Percentiles rank a stretch among this genome's conserved stretches.
Conservation (phyloP, 306 rosid genomes). For the Lathyrus aphaca region DNA sequence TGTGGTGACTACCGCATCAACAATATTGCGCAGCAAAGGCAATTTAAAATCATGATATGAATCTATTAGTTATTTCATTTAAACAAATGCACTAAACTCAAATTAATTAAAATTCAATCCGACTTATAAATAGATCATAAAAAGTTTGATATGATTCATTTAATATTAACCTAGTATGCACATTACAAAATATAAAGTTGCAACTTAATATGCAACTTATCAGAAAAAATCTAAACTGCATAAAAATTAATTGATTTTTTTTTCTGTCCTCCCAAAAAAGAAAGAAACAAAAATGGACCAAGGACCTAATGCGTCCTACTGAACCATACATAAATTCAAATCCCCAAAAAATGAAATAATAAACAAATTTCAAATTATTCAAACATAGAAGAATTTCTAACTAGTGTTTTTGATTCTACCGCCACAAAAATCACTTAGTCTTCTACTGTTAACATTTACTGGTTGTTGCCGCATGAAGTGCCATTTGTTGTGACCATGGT, state of each 20-base stretch:
- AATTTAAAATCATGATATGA: too few species aligned
- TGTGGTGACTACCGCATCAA: too few species aligned
- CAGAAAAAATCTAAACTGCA: neutral
- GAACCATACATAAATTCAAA: constrained; percentile 5
- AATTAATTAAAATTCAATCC: neutral
- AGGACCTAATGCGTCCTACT: neutral
- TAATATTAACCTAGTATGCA: neutral
- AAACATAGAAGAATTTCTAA: constrained; percentile 1
- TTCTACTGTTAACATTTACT: constrained; percentile 16
- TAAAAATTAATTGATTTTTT: constrained; percentile 29
- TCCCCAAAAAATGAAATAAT: constrained; percentile 30
- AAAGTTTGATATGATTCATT: neutral
- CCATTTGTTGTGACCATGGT: neutral
- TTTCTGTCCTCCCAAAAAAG: constrained; percentile 25
- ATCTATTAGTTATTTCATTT: too few species aligned
- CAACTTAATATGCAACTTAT: too few species aligned
- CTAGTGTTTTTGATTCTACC: neutral
- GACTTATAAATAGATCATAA: neutral
- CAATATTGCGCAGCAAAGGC: too few species aligned
- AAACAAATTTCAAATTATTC: neutral
- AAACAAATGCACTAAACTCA: too few species aligned
- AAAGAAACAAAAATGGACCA: constrained; percentile 30
- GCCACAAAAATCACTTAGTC: neutral
- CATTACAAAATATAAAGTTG: neutral
- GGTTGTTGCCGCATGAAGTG: constrained; percentile 13